phyloP scores from a whole-genome alignment of 2,329 filamentous ascomycete genomes.

The Fusarium algeriense region DNA sequence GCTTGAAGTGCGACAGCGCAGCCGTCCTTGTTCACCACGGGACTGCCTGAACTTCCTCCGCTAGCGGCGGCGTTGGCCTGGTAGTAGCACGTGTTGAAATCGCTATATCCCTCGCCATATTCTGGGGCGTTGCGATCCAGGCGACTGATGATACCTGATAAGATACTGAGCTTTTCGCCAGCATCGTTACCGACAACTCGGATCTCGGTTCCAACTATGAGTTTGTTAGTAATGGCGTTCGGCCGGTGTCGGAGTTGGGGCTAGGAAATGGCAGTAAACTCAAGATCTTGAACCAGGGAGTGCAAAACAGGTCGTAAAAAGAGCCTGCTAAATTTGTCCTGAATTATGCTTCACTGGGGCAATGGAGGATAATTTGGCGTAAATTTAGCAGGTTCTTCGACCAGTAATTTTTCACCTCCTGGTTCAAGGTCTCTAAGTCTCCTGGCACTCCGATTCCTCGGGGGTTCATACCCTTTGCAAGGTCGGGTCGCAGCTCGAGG shows the following conservation, averaged over 20 bases:
- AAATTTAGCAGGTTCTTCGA: too few relatives aligned
- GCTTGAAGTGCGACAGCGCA: slow-evolving; percentile 93
- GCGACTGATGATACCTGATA: slow-evolving; percentile 96
- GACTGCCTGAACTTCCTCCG: slow-evolving; percentile 97
- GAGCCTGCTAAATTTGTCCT: too few relatives aligned
- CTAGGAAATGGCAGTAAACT: too few relatives aligned
- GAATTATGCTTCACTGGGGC: too few relatives aligned
- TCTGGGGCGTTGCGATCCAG: slow-evolving; percentile 97
- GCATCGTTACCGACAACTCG: slow-evolving; percentile 98
- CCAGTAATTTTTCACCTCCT: too few relatives aligned
- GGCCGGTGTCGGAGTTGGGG: background rate
- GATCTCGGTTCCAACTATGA: slow-evolving; percentile 86
- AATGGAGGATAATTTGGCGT: too few relatives aligned
- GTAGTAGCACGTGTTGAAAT: slow-evolving; percentile 97
- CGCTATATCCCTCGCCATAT: slow-evolving; percentile 97
- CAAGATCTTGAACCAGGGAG: too few relatives aligned
- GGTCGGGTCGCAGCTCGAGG: slow-evolving; percentile 83
- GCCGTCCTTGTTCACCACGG: slow-evolving; percentile 95
- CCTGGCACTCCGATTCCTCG: too few relatives aligned
- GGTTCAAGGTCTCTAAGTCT: too few relatives aligned
- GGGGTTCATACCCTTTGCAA: slow-evolving; percentile 71
- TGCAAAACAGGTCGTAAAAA: too few relatives aligned
- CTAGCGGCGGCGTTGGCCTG: slow-evolving; percentile 97
- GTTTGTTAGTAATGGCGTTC: slow-evolving; percentile 31
- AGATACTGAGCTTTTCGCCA: slow-evolving; percentile 96